These are phyloP conservation scores for Clitoria ternatea DNA, from an alignment of 306 rosid species.

Conservation along the genomic window DNA sequence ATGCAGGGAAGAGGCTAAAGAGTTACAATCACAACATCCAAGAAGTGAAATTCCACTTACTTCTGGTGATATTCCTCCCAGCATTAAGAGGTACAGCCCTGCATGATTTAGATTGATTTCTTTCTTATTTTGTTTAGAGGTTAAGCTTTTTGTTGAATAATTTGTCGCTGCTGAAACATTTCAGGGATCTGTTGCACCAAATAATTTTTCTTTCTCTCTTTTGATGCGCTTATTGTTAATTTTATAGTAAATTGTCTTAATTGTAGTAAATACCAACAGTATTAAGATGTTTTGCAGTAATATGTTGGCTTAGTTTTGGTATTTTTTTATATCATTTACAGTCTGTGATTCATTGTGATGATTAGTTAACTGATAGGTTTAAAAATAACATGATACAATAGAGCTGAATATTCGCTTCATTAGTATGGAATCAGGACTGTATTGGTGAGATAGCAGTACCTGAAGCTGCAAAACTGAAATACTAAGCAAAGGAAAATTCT, in stretches of 20 bases:
- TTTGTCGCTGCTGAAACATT: background rate
- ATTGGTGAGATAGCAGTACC: no score
- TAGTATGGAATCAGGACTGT: no score
- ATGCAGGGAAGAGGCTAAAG: constrained; percentile 83
- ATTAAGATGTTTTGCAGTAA: constrained; percentile 14
- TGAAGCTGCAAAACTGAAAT: no score
- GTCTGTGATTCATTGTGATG: no score
- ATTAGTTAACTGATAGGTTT: no score
- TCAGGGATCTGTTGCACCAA: background rate
- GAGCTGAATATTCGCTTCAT: no score
- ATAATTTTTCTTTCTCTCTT: background rate
- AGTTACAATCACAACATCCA: constrained; percentile 35
- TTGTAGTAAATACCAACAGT: background rate
- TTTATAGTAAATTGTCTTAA: background rate
- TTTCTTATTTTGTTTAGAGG: background rate
- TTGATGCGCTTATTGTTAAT: constrained; percentile 7
- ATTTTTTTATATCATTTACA: no score
- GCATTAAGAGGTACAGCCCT: constrained; percentile 76
- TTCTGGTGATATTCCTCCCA: constrained; percentile 37
- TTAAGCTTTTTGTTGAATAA: background rate
- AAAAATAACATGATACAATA: no score
- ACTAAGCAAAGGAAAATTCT: no score
- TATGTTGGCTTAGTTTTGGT: background rate
- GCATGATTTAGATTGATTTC: background rate
- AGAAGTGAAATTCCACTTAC: constrained; percentile 24